A percentile compares a stretch with the other conserved stretches of the same genome.
phyloP scores from a whole-genome alignment of 495 filamentous ascomycete genomes.

The Neurospora sp. region DNA sequence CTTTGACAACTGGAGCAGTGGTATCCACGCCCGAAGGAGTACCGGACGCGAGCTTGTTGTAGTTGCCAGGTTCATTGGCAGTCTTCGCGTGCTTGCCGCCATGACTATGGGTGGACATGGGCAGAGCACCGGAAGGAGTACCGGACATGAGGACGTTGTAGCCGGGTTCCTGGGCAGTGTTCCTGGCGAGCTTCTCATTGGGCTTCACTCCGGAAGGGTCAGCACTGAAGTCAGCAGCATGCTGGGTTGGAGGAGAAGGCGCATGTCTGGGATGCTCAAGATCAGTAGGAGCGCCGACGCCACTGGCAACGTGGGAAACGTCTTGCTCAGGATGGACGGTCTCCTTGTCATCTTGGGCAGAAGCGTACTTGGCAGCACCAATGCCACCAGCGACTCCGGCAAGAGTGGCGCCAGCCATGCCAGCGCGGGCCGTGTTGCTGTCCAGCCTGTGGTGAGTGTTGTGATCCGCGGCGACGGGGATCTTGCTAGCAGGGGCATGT shows the following conservation, averaged over 20 bases:
- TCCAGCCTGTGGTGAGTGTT: background rate
- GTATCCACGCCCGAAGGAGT: conserved; percentile 15
- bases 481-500: background rate
- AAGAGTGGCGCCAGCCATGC: background rate
- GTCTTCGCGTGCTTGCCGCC: background rate
- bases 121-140: background rate
- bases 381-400: background rate
- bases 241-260: background rate
- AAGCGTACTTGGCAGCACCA: background rate
- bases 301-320: background rate
- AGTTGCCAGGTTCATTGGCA: conserved; percentile 9
- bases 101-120: background rate
- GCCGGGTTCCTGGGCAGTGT: background rate
- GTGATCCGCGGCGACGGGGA: background rate
- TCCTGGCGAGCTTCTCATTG: background rate
- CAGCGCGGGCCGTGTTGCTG: background rate
- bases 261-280: background rate
- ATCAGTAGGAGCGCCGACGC: background rate
- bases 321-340: background rate
- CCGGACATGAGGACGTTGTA: background rate
- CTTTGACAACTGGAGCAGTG: background rate
- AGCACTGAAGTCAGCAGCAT: background rate
- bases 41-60: conserved; percentile 12
- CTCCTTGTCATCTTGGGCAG: background rate
- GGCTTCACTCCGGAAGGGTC: background rate